These are phyloP conservation scores for Chenopodium suecicum DNA, from an alignment of 148 eudicot species.

Conservation along the genomic window DNA sequence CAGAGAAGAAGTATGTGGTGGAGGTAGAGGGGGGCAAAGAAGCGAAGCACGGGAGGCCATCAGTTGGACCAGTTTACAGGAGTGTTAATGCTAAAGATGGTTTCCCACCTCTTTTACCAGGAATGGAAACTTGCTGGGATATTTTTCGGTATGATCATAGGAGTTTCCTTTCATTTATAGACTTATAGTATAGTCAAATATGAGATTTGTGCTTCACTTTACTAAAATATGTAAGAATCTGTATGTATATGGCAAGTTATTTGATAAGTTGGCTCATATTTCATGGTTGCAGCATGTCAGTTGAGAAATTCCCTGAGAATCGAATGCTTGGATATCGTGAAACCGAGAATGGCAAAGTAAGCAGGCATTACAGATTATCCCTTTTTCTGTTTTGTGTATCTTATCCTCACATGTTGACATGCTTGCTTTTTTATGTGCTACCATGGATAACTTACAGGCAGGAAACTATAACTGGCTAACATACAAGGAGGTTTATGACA, in stretches of 20 bases:
- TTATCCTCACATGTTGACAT: not conserved
- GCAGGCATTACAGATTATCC: not conserved
- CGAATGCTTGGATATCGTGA: slow-evolving; percentile 79
- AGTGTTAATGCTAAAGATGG: slow-evolving; percentile 69
- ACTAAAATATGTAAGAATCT: not conserved
- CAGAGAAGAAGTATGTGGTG: slow-evolving; percentile 60
- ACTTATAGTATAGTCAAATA: not conserved
- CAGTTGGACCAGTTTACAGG: slow-evolving; percentile 84
- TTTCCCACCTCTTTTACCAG: slow-evolving; percentile 56
- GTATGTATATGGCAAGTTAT: not conserved
- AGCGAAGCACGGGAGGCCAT: slow-evolving; percentile 51
- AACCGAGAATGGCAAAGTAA: slow-evolving; percentile 60
- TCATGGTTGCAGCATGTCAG: slow-evolving; percentile 53
- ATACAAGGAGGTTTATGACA: slow-evolving; percentile 67
- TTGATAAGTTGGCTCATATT: not conserved
- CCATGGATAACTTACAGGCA: slow-evolving; percentile 36
- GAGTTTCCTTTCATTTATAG: not conserved
- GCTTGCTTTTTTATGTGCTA: not conserved
- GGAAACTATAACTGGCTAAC: slow-evolving; percentile 76
- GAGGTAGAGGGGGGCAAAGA: slow-evolving; percentile 72
- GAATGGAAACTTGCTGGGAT: slow-evolving; percentile 85
- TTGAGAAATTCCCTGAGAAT: slow-evolving; percentile 64
- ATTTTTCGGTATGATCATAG: slow-evolving; percentile 55
- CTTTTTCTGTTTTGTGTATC: not conserved
- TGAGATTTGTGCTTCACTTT: not conserved